Base-by-base conservation (phyloP, 495 filamentous ascomycete species). In the Aspergillus kassunensis region DNA sequence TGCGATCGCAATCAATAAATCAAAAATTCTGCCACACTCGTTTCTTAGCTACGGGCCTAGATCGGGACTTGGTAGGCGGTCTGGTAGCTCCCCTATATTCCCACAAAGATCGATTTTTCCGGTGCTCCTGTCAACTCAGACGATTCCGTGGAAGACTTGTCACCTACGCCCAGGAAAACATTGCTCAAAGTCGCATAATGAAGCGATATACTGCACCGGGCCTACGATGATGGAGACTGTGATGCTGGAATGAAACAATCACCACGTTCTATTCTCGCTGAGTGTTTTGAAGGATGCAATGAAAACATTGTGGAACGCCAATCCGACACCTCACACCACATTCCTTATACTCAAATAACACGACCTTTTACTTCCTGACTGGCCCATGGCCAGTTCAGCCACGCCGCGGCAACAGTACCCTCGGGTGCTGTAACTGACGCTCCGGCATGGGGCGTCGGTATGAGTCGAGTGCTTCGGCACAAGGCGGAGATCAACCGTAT, bases 341-440 rank as follows among this genome's bases (percentile, higher is more conserved):
- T n/a, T 23, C 16, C 15, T 6, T 5, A 3, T 15, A 2, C 8
- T 6, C 4, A 31, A 3, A 35, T n/a, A 33, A 1, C 1, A 2
- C 11, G 9, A 9, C 12, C n/a, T 23, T 11, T 20, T 45, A n/a
- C 15, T 21, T 16, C 9, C 18, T 46, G 24, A 33, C 4, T 27
- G 31, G 11, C 37, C 16, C 49, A 23, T 27, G 34, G 11, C 12
- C 46, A 29, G 24, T 49, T 49, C 44, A 48, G 20, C 50, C 53
- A 64, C 79, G 80, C 80, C 76, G 65, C 71, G 75, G 74, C 78
- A 66, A 81, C 80, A 80, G 77, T 58, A 68, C 69, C 70, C 46
- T 44, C 57, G 52, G 70, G 63, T 70, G 64, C 73, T 80, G 79
- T 78, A 78, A 80, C 79, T 81, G 79, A 77, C 64, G 58, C 62